A percentile compares a stretch with the other conserved stretches of the same genome.
Evolutionary conservation across 2,329 filamentous ascomycete genomes (phyloP).

Genomic region (Dryadomyces quercus-mongolicae): DNA sequence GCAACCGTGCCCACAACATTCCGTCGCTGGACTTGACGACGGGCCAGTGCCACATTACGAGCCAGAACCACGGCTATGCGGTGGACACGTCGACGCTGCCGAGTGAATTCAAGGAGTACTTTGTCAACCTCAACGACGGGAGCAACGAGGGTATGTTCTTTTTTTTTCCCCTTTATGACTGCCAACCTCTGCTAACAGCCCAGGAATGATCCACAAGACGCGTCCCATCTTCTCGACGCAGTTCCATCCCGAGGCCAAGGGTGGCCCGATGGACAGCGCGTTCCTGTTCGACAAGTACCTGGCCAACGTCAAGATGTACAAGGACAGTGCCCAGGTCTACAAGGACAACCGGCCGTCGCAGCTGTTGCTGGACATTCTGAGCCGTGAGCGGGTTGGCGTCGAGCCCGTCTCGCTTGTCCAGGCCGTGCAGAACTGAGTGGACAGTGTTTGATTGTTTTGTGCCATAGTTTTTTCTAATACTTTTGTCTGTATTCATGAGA

Average conservation of each 20-base stretch:
- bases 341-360: conserved; percentile 82
- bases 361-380: conserved; percentile 78
- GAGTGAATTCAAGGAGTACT: conserved; percentile 91
- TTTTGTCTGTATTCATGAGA: no score
- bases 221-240: conserved; percentile 97
- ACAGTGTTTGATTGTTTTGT: neutral
- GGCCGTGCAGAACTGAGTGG: conserved; percentile 7
- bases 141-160: conserved; percentile 69
- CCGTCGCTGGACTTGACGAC: conserved; percentile 89
- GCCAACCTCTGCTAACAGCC: neutral
- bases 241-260: conserved; percentile 98
- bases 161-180: neutral
- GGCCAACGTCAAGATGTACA: conserved; percentile 80
- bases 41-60: conserved; percentile 95
- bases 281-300: conserved; percentile 97
- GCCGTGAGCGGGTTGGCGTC: conserved; percentile 91
- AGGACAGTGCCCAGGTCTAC: conserved; percentile 65
- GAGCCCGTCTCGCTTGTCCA: conserved; percentile 50
- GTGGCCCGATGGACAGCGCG: conserved; percentile 86
- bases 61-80: conserved; percentile 96
- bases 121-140: conserved; percentile 94
- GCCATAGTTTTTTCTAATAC: no score
- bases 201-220: conserved; percentile 82
- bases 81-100: conserved; percentile 77
- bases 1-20: conserved; percentile 98